Evolutionary conservation across 257 asterid species (phyloP).

Genomic region (Ajuga chamaepitys): DNA sequence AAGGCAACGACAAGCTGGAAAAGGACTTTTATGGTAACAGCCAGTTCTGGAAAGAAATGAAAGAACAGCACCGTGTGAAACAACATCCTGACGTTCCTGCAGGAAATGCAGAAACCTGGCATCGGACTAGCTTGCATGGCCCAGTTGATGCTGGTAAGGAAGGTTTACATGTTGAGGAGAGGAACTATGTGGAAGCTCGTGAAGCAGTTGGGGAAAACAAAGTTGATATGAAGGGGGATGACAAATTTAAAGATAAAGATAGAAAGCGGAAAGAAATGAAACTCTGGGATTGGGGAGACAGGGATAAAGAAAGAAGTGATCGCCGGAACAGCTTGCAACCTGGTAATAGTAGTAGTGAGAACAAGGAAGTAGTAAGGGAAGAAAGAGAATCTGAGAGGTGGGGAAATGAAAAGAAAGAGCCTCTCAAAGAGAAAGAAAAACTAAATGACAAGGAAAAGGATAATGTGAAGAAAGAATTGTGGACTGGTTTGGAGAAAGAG

Average conservation of each 20-base stretch:
- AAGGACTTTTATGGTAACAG: conserved; percentile 56
- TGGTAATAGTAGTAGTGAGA: conserved; percentile 46
- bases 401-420: conserved; percentile 73
- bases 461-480: conserved; percentile 56
- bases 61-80: conserved; percentile 55
- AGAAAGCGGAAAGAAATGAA: conserved; percentile 86
- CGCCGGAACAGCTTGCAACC: conserved; percentile 53
- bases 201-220: conserved; percentile 81
- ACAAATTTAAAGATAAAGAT: conserved; percentile 76
- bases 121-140: conserved; percentile 47
- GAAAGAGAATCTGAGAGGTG: conserved; percentile 74
- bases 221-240: conserved; percentile 72
- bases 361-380: conserved; percentile 59
- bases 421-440: conserved; percentile 63
- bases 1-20: conserved; percentile 51
- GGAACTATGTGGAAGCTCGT: conserved; percentile 57
- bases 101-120: conserved; percentile 56
- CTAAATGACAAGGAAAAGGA: conserved; percentile 65
- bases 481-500: conserved; percentile 70
- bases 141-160: conserved; percentile 56
- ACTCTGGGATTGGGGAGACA: conserved; percentile 88
- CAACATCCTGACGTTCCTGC: conserved; percentile 51
- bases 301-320: conserved; percentile 81
- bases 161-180: conserved; percentile 35
- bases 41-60: conserved; percentile 62